phyloP scores from a whole-genome alignment of 2,329 filamentous ascomycete genomes.

The Monosporascus sp. region DNA sequence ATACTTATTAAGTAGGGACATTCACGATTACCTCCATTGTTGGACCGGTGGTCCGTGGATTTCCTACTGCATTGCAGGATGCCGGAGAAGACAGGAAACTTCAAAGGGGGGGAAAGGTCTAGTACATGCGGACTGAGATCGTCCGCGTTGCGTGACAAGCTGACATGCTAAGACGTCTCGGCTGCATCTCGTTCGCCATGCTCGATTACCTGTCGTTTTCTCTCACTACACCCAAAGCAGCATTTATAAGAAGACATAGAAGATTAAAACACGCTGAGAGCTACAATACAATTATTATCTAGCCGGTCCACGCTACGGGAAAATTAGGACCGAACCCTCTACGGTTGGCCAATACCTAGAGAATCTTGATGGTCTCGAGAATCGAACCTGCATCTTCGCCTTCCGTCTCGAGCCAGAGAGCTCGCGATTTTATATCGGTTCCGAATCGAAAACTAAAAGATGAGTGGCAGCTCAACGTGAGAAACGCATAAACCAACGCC shows the following conservation, averaged over 20 bases:
- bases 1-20: too few species aligned
- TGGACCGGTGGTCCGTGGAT: too few species aligned
- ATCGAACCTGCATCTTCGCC: background rate
- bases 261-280: background rate
- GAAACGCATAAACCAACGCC: conserved; percentile 15
- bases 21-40: too few species aligned
- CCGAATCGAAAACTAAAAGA: conserved; percentile 23
- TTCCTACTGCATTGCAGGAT: too few species aligned
- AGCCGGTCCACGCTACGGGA: background rate
- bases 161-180: too few species aligned
- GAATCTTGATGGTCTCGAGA: background rate
- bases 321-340: background rate
- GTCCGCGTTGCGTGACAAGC: too few species aligned
- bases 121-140: too few species aligned
- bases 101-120: too few species aligned
- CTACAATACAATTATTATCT: background rate
- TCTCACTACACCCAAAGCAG: background rate
- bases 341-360: background rate
- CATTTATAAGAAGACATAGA: background rate
- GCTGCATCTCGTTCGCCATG: too few species aligned
- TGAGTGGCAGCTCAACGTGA: conserved; percentile 21
- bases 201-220: background rate
- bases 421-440: background rate
- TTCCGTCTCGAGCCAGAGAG: background rate
- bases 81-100: too few species aligned